Base-by-base conservation (phyloP, 441 rosid genomes). In the Kokia cookei region DNA sequence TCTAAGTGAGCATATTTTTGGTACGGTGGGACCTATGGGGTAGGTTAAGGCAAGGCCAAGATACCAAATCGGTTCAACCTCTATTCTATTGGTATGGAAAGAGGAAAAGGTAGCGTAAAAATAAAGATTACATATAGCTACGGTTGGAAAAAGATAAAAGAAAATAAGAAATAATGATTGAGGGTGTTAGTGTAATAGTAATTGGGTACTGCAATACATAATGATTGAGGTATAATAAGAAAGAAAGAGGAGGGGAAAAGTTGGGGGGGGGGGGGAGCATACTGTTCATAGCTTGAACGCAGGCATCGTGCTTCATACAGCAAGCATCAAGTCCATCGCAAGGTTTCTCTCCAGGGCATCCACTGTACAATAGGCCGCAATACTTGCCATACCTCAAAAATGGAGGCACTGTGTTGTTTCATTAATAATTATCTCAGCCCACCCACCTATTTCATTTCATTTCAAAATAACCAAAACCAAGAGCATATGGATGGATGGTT, bases 291-390 rank as follows among this genome's bases (percentile, higher is more conserved):
- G 91, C 78, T 79, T 86, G 93, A 40, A 91, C 91, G 53, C 98
- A 94, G 71, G 82, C 83, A 67, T 94, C 98, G 66, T 92, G 98
- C 69, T 89, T 88, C 94, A 94, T 94, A 78, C 97, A 92, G 72
- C 96, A 93, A 19, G 93, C 87, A 53, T 92, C 97, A 40, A 94
- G 98, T 24, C 89, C 93, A 71, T 94, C 97, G 55, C 97, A 94
- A 8, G 97, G 92, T 74, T 27, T 92, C 77, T 91, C 94, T 14
- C 97, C 92, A 0, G 96, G 94, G 72, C 96, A 93, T 73, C 97
- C 93, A 70, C 89, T 90, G 78, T 91, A 93, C 3, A 94, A 53
- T 2, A 93, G 80, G 60, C 99, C 97, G 61, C 96, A 93, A 24
- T 93, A 93, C 84, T 94, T 94, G 0, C 94, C 98, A 81, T 94